These are phyloP conservation scores for Prunus mira DNA, from an alignment of 306 rosid species.

Conservation along the genomic window DNA sequence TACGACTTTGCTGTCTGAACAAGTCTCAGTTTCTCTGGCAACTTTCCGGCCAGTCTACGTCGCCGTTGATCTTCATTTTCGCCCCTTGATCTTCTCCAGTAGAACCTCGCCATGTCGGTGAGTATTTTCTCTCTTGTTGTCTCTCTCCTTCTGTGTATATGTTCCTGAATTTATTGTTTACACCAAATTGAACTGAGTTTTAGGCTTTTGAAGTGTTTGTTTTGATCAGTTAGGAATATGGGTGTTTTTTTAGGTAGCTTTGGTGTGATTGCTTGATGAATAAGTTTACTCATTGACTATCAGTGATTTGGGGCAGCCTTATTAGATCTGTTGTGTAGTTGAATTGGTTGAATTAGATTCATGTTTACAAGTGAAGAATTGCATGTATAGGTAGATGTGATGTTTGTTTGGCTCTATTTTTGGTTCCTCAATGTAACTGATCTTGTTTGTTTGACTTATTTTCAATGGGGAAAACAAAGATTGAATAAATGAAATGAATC, in stretches of 20 bases:
- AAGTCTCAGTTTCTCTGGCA: constrained; percentile 1
- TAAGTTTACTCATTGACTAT: constrained; percentile 3
- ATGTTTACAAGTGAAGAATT: background rate
- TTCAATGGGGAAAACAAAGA: background rate
- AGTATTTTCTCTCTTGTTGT: constrained; percentile 14
- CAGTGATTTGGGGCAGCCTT: background rate
- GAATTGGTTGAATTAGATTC: background rate
- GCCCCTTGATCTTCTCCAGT: background rate
- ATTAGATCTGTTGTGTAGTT: constrained; percentile 5
- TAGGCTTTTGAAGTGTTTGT: background rate
- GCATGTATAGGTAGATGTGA: background rate
- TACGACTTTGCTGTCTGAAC: background rate
- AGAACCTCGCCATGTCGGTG: constrained; percentile 35
- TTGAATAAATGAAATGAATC: background rate
- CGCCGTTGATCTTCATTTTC: background rate
- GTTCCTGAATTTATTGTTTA: background rate
- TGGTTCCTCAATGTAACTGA: background rate
- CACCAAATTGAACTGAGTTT: background rate
- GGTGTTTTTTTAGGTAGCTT: background rate
- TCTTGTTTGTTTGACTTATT: constrained; percentile 8
- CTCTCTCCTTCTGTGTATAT: background rate
- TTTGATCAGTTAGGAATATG: background rate
- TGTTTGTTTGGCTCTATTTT: background rate
- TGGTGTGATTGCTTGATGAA: background rate
- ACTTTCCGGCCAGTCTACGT: constrained; percentile 1